phyloP scores from a whole-genome alignment of 2,329 filamentous ascomycete genomes.

The Monosporascus sp. region DNA sequence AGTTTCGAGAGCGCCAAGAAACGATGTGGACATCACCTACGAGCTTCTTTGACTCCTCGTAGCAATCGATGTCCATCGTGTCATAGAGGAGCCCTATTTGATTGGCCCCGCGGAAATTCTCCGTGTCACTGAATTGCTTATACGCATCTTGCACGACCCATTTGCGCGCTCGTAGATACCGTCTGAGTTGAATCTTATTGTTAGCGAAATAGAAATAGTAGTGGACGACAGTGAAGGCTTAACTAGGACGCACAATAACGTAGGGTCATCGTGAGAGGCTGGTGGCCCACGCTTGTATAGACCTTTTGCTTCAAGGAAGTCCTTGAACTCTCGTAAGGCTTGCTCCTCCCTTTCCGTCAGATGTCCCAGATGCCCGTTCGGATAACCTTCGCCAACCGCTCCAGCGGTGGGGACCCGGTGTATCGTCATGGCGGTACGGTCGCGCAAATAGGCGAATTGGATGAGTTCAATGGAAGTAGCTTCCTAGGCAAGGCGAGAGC shows the following conservation, averaged over 20 bases:
- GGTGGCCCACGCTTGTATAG: conserved; percentile 53
- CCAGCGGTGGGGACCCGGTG: conserved; percentile 27
- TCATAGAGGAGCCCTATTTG: conserved; percentile 74
- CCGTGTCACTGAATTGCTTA: conserved; percentile 80
- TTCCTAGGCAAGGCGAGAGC: too few relatives aligned
- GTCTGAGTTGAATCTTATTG: conserved; percentile 41
- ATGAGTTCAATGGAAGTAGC: background rate
- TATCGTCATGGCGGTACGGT: conserved; percentile 12
- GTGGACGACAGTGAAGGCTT: background rate
- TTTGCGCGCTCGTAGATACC: conserved; percentile 78
- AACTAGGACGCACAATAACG: conserved; percentile 54
- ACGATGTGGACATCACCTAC: conserved; percentile 34
- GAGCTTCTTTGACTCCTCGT: conserved; percentile 72
- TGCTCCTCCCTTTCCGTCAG: conserved; percentile 63
- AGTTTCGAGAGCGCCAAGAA: conserved; percentile 14
- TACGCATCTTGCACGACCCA: conserved; percentile 75
- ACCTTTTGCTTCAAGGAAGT: conserved; percentile 56
- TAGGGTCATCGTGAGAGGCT: conserved; percentile 66
- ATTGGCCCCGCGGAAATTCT: conserved; percentile 79
- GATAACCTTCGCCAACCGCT: conserved; percentile 47
- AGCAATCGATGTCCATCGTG: conserved; percentile 79
- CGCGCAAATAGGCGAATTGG: background rate
- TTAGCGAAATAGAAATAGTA: conserved; percentile 6
- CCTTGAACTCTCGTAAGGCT: conserved; percentile 68
- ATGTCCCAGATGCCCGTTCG: conserved; percentile 74